Conservation (phyloP, 768 basidiomycete genomes). For the Pleurotus giganteus region DNA sequence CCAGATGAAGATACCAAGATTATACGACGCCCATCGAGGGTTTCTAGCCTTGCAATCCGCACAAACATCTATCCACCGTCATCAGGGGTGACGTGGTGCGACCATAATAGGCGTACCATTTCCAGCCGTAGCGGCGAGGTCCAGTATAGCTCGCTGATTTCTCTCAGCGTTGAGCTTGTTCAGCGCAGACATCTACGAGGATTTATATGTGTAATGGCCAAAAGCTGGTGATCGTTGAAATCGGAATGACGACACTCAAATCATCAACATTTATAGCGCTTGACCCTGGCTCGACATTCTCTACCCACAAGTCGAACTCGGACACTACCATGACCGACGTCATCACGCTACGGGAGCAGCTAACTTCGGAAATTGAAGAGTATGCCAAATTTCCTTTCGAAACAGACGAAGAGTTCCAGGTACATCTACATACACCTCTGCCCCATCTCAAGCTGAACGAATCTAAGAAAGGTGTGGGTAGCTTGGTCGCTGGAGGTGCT, state of each 20-base stretch:
- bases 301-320: not conserved
- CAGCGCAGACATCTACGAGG: constrained; percentile 31
- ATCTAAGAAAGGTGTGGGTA: constrained; percentile 64
- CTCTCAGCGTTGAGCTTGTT: constrained; percentile 65
- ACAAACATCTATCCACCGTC: constrained; percentile 63
- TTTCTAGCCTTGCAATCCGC: constrained; percentile 89
- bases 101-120: constrained; percentile 53
- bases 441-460: constrained; percentile 10
- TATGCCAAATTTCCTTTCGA: constrained; percentile 52
- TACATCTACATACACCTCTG: constrained; percentile 19
- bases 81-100: constrained; percentile 15
- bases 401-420: constrained; percentile 59
- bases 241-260: not conserved
- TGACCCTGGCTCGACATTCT: not conserved
- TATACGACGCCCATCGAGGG: constrained; percentile 89
- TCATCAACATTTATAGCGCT: not conserved
- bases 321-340: not conserved
- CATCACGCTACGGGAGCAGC: not conserved
- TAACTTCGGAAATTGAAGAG: constrained; percentile 2
- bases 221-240: too few species aligned
- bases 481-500: constrained; percentile 45
- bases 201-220: too few species aligned
- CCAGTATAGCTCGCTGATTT: constrained; percentile 64
- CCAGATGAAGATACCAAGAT: constrained; percentile 89
- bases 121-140: constrained; percentile 70